Evolutionary conservation across 768 basidiomycete species (phyloP), one percentile per base, ranked within the genome.

Genomic region (Daedalea quercina): DNA sequence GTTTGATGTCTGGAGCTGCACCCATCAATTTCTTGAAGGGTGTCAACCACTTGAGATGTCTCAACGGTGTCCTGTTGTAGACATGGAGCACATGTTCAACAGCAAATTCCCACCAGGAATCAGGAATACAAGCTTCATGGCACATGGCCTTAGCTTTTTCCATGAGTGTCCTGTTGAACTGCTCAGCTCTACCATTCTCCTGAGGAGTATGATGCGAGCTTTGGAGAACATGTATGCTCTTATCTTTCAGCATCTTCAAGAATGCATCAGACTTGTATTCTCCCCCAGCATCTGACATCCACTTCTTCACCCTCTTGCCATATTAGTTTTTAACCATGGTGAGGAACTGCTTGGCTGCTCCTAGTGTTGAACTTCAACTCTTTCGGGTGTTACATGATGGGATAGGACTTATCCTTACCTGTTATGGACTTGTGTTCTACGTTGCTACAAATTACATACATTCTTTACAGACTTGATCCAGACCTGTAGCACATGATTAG

Each of bases 151-250:
- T 56, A 9, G 66, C 63, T 11, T 61, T 56, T 24, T 73, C 67
- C 3, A 67, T 9, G 1, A 70, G 31, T 0, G 61, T 66, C 1
- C 68, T 55, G 33, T 70, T 74, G 25, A 67, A 61, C 3, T 65
- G 53, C 52, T 76, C 71, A 0, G 72, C 68, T 13, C 73, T 52
- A 13, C 73, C 69, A 53, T 74, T 74, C 54, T 73, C 65, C 34
- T 72, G 59, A 1, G 69, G 68, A 0, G 58, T 65, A 34, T 65
- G 53, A 11, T 63, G 67, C 1, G 60, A 59, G 20, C 52, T 58
- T 40, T 55, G 57, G 13, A 42, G 46, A 9, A 51, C 28, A 23
- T 44, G 35, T 15, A 51, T 55, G 25, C 57, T 35, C 9, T 41
- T 20, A 33, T 47, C 47, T 44, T 43, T 31, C 22, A 52, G 37